Evolutionary conservation across 495 filamentous ascomycete genomes (phyloP), one percentile per base, ranked within the genome.

Genomic region (Cairneyella variabilis): DNA sequence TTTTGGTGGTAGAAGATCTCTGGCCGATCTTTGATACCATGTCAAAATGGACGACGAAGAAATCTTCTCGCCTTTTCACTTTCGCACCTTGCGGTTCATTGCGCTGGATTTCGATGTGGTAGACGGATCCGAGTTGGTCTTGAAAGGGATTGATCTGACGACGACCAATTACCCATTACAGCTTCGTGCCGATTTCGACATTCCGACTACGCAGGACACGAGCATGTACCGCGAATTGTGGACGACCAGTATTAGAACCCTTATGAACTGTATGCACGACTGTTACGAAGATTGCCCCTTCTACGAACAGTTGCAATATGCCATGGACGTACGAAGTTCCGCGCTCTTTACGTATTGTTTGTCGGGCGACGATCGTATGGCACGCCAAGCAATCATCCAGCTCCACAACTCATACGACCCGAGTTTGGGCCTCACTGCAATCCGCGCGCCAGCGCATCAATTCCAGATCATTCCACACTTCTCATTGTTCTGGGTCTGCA

Each of bases 241-340:
- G 69, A 58, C 63, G 28, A 64, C 66, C 2, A 67, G 62, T 0
- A 63, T 66, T 27, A 64, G 65, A 21, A 70, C 67, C 1, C 58
- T 69, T 57, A 50, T 62, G 11, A 72, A 70, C 34, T 72, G 69
- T 53, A 70, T 72, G 68, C 67, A 68, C 43, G 69, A 72, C 30
- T 62, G 66, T 2, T 72, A 72, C 43, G 66, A 65, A 9, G 69
- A 72, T 26, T 72, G 68, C 30, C 68, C 69, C 0, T 72, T 72
- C 40, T 72, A 72, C 45, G 69, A 72, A 40, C 68, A 72, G 40
- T 59, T 70, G 9, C 69, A 72, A 68, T 71, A 46, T 50, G 66
- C 52, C 27, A 40, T 39, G 1, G 69, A 72, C 44, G 59, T 48
- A 14, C 66, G 69, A 8, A 58, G 60, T 0, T 65, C 69, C 23